These are phyloP conservation scores for Sporothrix sp. DNA, from an alignment of 2,329 filamentous ascomycete species.

Conservation along the genomic window DNA sequence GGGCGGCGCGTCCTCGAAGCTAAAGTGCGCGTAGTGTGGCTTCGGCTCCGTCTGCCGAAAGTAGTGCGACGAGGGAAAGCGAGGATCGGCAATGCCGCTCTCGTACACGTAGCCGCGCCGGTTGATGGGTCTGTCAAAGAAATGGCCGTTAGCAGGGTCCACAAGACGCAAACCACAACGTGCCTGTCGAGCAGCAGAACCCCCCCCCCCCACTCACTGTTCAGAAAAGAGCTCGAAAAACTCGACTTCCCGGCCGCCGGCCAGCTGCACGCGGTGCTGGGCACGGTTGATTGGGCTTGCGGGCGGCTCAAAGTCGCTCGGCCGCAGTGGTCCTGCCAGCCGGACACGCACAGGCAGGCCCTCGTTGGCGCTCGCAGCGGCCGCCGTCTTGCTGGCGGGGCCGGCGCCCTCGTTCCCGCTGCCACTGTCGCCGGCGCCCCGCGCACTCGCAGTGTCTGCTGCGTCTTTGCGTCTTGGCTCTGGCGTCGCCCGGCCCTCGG, in stretches of 20 bases:
- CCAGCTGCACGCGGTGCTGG: constrained; percentile 42
- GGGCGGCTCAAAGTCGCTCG: constrained; percentile 50
- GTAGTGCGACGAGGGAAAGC: constrained; percentile 76
- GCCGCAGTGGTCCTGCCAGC: constrained; percentile 49
- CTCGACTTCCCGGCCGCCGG: constrained; percentile 42
- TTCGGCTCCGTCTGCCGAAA: constrained; percentile 82
- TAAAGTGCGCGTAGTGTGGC: constrained; percentile 76
- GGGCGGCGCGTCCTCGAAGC: constrained; percentile 82
- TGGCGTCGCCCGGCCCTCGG: constrained; percentile 44
- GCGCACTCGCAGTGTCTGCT: background rate
- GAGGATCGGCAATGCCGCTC: constrained; percentile 80
- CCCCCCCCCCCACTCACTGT: too few relatives aligned
- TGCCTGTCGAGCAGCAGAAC: background rate
- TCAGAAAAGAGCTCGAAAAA: constrained; percentile 56
- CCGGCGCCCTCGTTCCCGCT: constrained; percentile 4
- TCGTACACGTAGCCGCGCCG: constrained; percentile 77
- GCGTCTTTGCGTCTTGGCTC: constrained; percentile 41
- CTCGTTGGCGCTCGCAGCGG: constrained; percentile 27
- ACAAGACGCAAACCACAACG: background rate
- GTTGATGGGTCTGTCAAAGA: constrained; percentile 35
- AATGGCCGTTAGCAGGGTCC: background rate
- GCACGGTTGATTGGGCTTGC: constrained; percentile 47
- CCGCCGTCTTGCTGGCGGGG: background rate
- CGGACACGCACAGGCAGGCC: constrained; percentile 50
- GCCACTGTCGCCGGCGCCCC: background rate